phyloP scores from a whole-genome alignment of 768 basidiomycete genomes.

The Hygrophorus russula region DNA sequence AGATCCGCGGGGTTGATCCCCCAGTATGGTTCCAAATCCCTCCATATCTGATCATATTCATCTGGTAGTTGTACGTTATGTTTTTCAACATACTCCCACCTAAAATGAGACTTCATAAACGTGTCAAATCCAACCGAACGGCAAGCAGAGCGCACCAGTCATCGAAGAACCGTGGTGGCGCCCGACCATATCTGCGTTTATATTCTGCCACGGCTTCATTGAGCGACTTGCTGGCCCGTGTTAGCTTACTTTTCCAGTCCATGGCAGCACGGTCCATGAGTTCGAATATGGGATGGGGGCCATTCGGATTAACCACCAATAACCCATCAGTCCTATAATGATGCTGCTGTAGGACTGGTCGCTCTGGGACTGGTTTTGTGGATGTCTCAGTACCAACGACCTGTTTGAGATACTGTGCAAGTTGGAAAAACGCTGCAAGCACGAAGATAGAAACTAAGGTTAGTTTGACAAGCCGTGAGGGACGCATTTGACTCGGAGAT shows the following conservation, averaged over 20 bases:
- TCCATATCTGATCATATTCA: conserved; percentile 40
- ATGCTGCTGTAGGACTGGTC: background rate
- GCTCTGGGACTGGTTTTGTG: background rate
- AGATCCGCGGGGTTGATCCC: conserved; percentile 10
- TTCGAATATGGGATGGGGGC: conserved; percentile 33
- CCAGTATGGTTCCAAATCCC: conserved; percentile 11
- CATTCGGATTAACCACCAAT: conserved; percentile 24
- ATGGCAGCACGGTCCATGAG: conserved; percentile 25
- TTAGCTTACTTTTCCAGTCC: conserved; percentile 26
- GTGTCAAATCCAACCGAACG: background rate
- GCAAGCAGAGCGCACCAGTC: conserved; percentile 24
- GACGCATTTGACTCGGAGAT: too few relatives aligned
- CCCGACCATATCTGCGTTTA: conserved; percentile 20
- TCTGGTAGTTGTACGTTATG: conserved; percentile 39
- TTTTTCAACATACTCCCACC: conserved; percentile 35
- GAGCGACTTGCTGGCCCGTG: conserved; percentile 24
- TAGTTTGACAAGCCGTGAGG: too few relatives aligned
- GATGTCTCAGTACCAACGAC: too few relatives aligned
- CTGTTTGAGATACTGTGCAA: too few relatives aligned
- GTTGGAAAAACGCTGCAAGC: too few relatives aligned
- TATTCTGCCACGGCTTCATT: conserved; percentile 29
- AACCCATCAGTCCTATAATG: conserved; percentile 18
- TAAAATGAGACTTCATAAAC: conserved; percentile 2
- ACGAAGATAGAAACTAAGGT: too few relatives aligned
- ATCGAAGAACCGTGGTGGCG: conserved; percentile 35